These are phyloP conservation scores for Lactifluus piperatus DNA, from an alignment of 768 basidiomycete genomes.

Conservation along the genomic window DNA sequence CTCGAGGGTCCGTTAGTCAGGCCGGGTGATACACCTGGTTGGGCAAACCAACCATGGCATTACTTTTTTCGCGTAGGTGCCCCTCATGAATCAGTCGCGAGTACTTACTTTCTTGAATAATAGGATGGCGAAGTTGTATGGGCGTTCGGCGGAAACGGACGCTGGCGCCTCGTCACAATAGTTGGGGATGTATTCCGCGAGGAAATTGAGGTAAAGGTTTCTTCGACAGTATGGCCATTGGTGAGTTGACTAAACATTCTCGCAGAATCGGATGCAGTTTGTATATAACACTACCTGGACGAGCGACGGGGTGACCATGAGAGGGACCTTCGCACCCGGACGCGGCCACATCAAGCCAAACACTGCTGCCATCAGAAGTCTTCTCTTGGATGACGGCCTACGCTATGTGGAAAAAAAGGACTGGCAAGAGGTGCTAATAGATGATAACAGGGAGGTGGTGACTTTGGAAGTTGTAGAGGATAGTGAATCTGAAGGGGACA, in stretches of 20 bases:
- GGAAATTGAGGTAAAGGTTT: constrained; percentile 1
- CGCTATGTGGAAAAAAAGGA: not conserved
- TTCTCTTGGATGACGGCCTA: constrained; percentile 6
- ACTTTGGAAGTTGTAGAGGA: not conserved
- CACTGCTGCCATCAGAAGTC: constrained; percentile 3
- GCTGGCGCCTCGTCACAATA: constrained; percentile 13
- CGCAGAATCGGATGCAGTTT: constrained; percentile 7
- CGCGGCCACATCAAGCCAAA: constrained; percentile 14
- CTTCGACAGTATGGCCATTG: not conserved
- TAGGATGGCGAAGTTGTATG: constrained; percentile 10
- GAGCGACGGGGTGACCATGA: not conserved
- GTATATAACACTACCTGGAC: constrained; percentile 11
- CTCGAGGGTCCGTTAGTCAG: not conserved
- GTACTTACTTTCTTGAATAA: not conserved
- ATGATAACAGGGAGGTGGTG: not conserved
- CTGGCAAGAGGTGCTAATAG: not conserved
- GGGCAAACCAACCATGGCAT: constrained; percentile 13
- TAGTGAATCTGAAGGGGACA: not conserved
- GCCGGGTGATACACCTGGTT: constrained; percentile 7
- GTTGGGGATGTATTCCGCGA: constrained; percentile 8
- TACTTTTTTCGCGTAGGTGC: constrained; percentile 8
- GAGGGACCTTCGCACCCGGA: constrained; percentile 8
- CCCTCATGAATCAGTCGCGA: not conserved
- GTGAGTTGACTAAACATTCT: not conserved
- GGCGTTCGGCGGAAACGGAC: constrained; percentile 6